A percentile compares a stretch with the other conserved stretches of the same genome.
These are phyloP conservation scores for Acephala macrosclerotiorum DNA, from an alignment of 2,329 filamentous ascomycete species.

Conservation along the genomic window DNA sequence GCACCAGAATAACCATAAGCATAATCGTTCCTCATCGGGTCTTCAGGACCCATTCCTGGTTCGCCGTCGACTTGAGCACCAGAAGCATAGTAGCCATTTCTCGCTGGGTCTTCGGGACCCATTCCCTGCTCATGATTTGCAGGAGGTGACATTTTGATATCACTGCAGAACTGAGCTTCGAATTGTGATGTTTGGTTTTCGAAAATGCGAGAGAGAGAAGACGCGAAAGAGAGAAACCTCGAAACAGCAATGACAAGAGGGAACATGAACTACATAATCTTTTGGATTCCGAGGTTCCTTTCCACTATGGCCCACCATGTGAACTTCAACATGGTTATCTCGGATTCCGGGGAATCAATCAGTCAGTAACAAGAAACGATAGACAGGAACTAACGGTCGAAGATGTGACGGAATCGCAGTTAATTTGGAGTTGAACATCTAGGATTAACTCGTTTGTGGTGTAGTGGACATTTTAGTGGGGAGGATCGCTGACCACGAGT, in stretches of 20 bases:
- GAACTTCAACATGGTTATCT: not conserved
- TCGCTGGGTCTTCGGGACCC: not conserved
- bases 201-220: too few relatives aligned
- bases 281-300: not conserved
- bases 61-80: not conserved
- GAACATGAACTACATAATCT: not conserved
- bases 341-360: not conserved
- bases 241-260: not conserved
- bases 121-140: not conserved
- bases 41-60: not conserved
- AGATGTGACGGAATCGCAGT: too few relatives aligned
- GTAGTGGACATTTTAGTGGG: not conserved
- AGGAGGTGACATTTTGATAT: not conserved
- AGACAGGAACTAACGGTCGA: not conserved
- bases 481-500: not conserved
- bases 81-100: too few relatives aligned
- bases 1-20: not conserved
- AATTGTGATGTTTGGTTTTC: too few relatives aligned
- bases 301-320: not conserved
- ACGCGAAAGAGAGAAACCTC: not conserved
- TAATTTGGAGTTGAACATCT: too few relatives aligned
- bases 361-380: not conserved
- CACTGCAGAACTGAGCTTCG: not conserved
- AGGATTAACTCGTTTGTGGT: too few relatives aligned
- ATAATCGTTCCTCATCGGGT: not conserved